Evolutionary conservation across 2,329 filamentous ascomycete genomes (phyloP).

Genomic region (Penicillium sp.): DNA sequence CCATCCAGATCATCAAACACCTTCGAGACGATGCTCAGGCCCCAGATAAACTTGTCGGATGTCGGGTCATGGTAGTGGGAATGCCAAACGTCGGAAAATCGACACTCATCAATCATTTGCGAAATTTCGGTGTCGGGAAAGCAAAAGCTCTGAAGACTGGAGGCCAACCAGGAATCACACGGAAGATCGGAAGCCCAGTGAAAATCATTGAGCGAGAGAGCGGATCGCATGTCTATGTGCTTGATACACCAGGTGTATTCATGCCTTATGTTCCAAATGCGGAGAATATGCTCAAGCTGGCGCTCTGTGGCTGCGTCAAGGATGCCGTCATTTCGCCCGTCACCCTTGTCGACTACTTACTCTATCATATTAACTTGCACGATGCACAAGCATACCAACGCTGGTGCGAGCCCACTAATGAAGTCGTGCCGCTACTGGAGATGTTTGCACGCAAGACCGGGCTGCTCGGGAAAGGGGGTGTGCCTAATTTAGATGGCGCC

Average conservation of each 20-base stretch:
- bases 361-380: conserved; percentile 72
- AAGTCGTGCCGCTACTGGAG: conserved; percentile 66
- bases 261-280: conserved; percentile 81
- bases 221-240: conserved; percentile 65
- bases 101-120: conserved; percentile 81
- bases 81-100: conserved; percentile 99
- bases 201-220: conserved; percentile 62
- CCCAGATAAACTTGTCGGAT: conserved; percentile 60
- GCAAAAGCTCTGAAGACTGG: conserved; percentile 76
- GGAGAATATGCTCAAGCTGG: conserved; percentile 90
- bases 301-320: conserved; percentile 83
- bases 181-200: conserved; percentile 75
- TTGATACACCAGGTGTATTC: conserved; percentile 94
- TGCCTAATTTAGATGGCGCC: conserved; percentile 63
- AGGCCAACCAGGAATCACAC: conserved; percentile 79
- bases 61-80: conserved; percentile 79
- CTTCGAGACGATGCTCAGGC: conserved; percentile 27
- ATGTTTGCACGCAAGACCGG: conserved; percentile 69
- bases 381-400: conserved; percentile 58
- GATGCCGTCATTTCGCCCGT: conserved; percentile 74
- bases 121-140: conserved; percentile 58
- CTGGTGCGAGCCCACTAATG: conserved; percentile 71
- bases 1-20: conserved; percentile 31
- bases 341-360: conserved; percentile 80
- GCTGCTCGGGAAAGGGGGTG: conserved; percentile 65